phyloP scores from a whole-genome alignment of 768 basidiomycete species.

The Neoboletus brunneissimus region DNA sequence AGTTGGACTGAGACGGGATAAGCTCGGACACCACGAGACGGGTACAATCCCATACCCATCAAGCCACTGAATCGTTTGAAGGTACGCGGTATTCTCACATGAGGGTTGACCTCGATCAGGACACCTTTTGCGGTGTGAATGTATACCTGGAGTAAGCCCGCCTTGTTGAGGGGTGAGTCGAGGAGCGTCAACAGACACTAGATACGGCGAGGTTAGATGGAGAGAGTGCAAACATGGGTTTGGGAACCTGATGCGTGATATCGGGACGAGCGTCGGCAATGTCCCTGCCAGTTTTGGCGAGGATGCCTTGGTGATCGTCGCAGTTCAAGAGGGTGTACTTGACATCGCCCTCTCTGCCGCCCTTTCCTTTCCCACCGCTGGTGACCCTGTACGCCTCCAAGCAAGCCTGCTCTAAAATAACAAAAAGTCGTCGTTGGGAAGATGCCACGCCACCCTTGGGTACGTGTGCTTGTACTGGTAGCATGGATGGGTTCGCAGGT shows the following conservation, averaged over 20 bases:
- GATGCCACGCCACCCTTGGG: constrained; percentile 52
- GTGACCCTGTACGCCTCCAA: constrained; percentile 91
- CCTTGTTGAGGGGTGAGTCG: constrained; percentile 97
- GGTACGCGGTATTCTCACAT: constrained; percentile 95
- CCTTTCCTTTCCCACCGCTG: constrained; percentile 51
- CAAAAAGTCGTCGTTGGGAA: constrained; percentile 71
- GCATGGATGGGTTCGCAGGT: constrained; percentile 70
- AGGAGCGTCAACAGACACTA: constrained; percentile 94
- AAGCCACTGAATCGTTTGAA: constrained; percentile 98
- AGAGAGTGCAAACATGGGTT: not conserved
- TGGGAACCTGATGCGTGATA: constrained; percentile 92
- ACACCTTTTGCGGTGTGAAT: constrained; percentile 96
- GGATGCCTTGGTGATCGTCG: constrained; percentile 97
- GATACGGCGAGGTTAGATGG: constrained; percentile 2
- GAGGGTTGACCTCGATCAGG: constrained; percentile 97
- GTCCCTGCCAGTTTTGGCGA: constrained; percentile 96
- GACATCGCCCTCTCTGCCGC: constrained; percentile 65
- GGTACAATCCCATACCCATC: constrained; percentile 69
- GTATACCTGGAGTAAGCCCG: constrained; percentile 94
- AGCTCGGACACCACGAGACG: not conserved
- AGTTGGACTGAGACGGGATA: constrained; percentile 71
- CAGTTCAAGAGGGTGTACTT: constrained; percentile 98
- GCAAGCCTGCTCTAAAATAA: constrained; percentile 92
- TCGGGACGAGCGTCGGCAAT: constrained; percentile 99
- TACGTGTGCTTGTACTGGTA: constrained; percentile 81